phyloP scores from a whole-genome alignment of 2,329 filamentous ascomycete genomes.

The Celoporthe dispersa region DNA sequence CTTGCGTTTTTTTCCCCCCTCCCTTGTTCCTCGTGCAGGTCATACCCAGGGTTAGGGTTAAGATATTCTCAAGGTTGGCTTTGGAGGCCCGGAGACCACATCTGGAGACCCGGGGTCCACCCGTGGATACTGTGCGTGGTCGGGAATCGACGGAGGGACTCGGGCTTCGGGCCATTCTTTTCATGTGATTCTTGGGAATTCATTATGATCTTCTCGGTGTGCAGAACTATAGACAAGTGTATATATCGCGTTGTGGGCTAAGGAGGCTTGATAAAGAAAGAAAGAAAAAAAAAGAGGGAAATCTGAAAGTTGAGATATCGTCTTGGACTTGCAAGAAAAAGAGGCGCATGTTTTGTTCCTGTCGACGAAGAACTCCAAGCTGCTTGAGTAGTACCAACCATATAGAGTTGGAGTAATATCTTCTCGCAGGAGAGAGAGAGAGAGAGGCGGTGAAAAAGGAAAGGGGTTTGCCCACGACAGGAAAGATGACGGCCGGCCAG shows the following conservation, averaged over 20 bases:
- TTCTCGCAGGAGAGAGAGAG: not conserved
- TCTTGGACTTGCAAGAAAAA: not conserved
- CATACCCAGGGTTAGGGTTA: not conserved
- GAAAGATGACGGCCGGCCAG: constrained; percentile 24
- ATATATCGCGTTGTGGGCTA: too few species aligned
- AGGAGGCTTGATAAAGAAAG: not conserved
- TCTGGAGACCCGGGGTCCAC: constrained; percentile 11
- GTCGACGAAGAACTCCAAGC: too few species aligned
- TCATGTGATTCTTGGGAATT: not conserved
- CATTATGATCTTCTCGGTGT: not conserved
- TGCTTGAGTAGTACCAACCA: too few species aligned
- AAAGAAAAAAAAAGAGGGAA: too few species aligned
- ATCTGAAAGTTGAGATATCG: not conserved
- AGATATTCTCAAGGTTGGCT: too few species aligned
- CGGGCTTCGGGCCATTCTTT: constrained; percentile 12
- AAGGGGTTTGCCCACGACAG: not conserved
- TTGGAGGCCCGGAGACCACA: constrained; percentile 8
- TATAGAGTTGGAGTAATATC: too few species aligned
- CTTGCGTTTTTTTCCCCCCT: too few species aligned
- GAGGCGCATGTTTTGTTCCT: too few species aligned
- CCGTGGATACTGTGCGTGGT: not conserved
- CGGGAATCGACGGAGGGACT: constrained; percentile 10
- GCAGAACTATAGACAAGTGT: not conserved
- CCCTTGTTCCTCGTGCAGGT: too few species aligned
- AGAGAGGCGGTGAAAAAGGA: too few species aligned